Percentiles rank a stretch among this genome's conserved stretches.
Conservation (phyloP, 257 asterid species). For the Solanum tacnaense region DNA sequence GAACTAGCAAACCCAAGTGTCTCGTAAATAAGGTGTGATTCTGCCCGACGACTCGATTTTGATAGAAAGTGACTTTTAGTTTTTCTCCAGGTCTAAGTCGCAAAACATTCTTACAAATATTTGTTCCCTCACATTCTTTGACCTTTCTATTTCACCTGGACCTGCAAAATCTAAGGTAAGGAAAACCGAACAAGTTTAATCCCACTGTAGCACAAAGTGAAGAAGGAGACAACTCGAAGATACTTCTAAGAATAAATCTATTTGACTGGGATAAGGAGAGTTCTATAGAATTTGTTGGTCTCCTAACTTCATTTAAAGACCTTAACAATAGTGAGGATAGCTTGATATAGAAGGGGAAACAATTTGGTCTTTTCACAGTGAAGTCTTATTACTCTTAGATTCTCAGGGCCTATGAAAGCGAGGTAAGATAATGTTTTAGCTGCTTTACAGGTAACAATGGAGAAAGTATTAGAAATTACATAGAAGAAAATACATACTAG, state of each 20-base stretch:
- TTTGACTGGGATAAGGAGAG: neutral
- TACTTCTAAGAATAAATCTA: neutral
- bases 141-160: too few species aligned
- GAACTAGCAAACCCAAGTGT: too few species aligned
- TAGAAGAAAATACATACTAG: neutral
- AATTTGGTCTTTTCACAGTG: neutral
- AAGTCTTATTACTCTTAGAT: neutral
- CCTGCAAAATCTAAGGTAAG: too few species aligned
- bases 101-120: too few species aligned
- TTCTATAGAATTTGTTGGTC: neutral
- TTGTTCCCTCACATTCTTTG: too few species aligned
- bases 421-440: neutral
- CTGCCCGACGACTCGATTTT: too few species aligned
- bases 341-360: neutral
- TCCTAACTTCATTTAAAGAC: neutral
- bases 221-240: neutral
- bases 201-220: neutral
- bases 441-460: neutral
- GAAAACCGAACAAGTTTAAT: too few species aligned
- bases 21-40: too few species aligned
- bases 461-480: neutral
- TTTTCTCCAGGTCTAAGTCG: too few species aligned
- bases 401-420: neutral
- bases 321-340: neutral
- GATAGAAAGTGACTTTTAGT: too few species aligned